These are phyloP conservation scores for Moniliophthora roreri DNA, from an alignment of 1,284 basidiomycete genomes.

Conservation along the genomic window DNA sequence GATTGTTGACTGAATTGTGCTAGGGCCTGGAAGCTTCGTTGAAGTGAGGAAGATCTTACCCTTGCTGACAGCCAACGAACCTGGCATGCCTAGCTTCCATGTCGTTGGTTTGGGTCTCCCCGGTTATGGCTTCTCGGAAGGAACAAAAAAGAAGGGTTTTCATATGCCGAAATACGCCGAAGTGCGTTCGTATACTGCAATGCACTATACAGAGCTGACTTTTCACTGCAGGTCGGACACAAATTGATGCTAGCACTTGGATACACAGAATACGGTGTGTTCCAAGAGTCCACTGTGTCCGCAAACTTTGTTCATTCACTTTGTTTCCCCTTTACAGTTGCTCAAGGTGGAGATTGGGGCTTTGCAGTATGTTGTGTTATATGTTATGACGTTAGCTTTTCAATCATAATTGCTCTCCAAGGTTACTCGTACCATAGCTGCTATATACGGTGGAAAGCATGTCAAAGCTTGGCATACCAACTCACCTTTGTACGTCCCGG, in stretches of 20 bases:
- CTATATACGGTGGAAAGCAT: slow-evolving; percentile 35
- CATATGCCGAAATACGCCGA: slow-evolving; percentile 37
- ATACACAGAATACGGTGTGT: slow-evolving; percentile 41
- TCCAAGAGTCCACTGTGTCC: not conserved
- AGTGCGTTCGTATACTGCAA: slow-evolving; percentile 20
- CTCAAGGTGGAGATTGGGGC: slow-evolving; percentile 56
- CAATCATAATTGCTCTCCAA: slow-evolving; percentile 16
- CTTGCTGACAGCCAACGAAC: slow-evolving; percentile 41
- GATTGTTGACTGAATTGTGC: not conserved
- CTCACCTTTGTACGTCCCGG: slow-evolving; percentile 22
- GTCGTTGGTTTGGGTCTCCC: slow-evolving; percentile 52
- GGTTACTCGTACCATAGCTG: slow-evolving; percentile 42
- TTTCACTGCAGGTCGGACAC: slow-evolving; percentile 34
- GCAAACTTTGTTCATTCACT: slow-evolving; percentile 33
- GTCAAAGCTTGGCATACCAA: slow-evolving; percentile 35
- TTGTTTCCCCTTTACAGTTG: not conserved
- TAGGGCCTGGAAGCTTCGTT: slow-evolving; percentile 62
- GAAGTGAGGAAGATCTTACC: slow-evolving; percentile 57
- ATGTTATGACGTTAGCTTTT: not conserved
- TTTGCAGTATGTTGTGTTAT: slow-evolving; percentile 27
- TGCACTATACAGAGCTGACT: not conserved
- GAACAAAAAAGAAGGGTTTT: slow-evolving; percentile 21
- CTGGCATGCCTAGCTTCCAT: slow-evolving; percentile 54
- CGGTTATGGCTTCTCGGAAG: slow-evolving; percentile 58
- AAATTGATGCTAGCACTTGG: slow-evolving; percentile 55